Evolutionary conservation across 768 basidiomycete genomes (phyloP), one percentile per base, ranked within the genome.

Genomic region (Mycena capillaripes): DNA sequence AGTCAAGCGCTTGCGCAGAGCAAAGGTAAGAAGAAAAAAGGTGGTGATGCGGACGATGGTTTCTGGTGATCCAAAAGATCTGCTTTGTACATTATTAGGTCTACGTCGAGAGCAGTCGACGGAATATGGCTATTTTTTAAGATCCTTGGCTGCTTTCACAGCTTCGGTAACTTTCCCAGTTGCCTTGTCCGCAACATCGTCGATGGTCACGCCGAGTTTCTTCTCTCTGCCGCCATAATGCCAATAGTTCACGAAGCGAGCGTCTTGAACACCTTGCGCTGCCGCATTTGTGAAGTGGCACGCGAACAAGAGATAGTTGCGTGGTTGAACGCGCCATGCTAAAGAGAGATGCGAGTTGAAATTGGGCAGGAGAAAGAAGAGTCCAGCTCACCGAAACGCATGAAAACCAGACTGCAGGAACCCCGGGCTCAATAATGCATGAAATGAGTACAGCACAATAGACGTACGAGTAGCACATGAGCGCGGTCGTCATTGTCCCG

Each of bases 261-360:
- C 86, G 21, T 93, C 94, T 81, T 99, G 96, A 34, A 95, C 78
- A 8, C 89, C 81, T 81, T 99, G 97, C 0, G 97, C 95, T 25
- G 94, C 87, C 2, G 92, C 90, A 80, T 99, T 99, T 62, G 97
- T 98, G 19, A 90, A 85, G 82, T 99, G 97, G 81, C 97, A 98
- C 4, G 92, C 96, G 83, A 98, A 95, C 56, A 98, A 87, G 68
- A 98, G 88, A 85, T 98, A 98, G 82, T 99, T 99, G 76, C 97
- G 92, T 10, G 97, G 97, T 76, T 97, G 92, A 48, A 99, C 97
- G 71, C 90, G 90, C 97, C 97, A 98, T 66, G 97, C 97, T 97
- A 75, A 14, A 64, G 46, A 65, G 44, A 30, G 40, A 55, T 36
- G 30, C 30, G 46, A 65, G 23, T 77, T 66, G 50, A 71, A 69